Evolutionary conservation across 2,329 filamentous ascomycete species (phyloP).

Genomic region (Clarireedia hainanense): DNA sequence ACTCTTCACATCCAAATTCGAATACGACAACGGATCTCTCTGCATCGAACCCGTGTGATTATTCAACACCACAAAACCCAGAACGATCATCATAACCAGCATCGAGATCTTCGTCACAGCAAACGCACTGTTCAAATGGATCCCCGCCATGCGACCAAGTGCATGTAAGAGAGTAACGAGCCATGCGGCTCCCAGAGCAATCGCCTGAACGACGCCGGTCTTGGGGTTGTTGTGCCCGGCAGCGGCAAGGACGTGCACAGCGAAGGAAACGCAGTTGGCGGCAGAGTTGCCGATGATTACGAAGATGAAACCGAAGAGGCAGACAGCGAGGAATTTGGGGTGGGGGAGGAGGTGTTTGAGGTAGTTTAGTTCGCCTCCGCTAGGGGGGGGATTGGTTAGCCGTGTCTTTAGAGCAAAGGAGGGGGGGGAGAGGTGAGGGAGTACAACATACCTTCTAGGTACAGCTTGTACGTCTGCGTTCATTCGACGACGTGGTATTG

Average conservation of each 20-base stretch:
- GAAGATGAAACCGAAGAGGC: conserved; percentile 32
- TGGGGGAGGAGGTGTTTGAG: not conserved
- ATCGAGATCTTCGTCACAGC: conserved; percentile 42
- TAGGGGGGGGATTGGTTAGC: not conserved
- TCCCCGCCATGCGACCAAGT: conserved; percentile 40
- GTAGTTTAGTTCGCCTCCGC: conserved; percentile 42
- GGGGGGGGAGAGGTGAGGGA: not conserved
- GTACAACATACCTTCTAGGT: conserved; percentile 30
- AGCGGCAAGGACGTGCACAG: conserved; percentile 38
- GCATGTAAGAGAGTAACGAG: conserved; percentile 41
- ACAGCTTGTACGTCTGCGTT: conserved; percentile 34
- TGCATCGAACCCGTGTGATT: conserved; percentile 2
- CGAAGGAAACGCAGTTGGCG: conserved; percentile 43
- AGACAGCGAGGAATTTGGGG: conserved; percentile 21
- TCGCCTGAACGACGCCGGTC: conserved; percentile 34
- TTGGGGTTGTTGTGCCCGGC: conserved; percentile 24
- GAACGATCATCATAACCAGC: conserved; percentile 38
- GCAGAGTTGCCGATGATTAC: conserved; percentile 40
- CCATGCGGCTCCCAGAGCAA: conserved; percentile 39
- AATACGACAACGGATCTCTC: not conserved
- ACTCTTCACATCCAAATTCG: conserved; percentile 10
- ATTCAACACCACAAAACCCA: conserved; percentile 22
- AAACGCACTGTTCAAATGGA: conserved; percentile 42
- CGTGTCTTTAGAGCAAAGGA: not conserved
- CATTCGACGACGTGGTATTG: conserved; percentile 36